These are phyloP conservation scores for Phaeotremella fagi DNA, from an alignment of 768 basidiomycete species.

Conservation along the genomic window DNA sequence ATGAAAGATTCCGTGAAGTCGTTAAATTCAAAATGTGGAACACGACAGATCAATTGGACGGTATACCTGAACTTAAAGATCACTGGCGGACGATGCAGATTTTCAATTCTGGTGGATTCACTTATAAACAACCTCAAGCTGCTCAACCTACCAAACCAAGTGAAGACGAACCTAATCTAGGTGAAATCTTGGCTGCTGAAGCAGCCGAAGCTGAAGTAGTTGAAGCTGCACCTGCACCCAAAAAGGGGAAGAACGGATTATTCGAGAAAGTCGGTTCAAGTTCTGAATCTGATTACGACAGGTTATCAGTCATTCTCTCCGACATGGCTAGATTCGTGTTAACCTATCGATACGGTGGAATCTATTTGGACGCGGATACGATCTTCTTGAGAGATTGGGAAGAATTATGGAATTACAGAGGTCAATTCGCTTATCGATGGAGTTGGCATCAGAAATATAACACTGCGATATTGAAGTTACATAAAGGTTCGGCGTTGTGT, in stretches of 20 bases:
- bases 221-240: constrained; percentile 14
- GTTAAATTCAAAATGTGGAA: constrained; percentile 98
- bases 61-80: constrained; percentile 77
- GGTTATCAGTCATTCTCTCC: constrained; percentile 84
- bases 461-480: constrained; percentile 90
- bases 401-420: constrained; percentile 93
- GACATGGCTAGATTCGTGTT: constrained; percentile 97
- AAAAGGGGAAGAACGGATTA: constrained; percentile 54
- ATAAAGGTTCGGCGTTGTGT: constrained; percentile 85
- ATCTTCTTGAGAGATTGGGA: constrained; percentile 97
- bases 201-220: constrained; percentile 27
- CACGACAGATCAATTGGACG: constrained; percentile 93
- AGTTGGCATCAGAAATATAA: constrained; percentile 88
- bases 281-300: constrained; percentile 79
- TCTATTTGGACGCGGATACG: constrained; percentile 95
- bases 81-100: constrained; percentile 82
- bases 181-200: constrained; percentile 26
- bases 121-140: constrained; percentile 34
- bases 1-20: constrained; percentile 82
- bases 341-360: constrained; percentile 93
- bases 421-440: constrained; percentile 97
- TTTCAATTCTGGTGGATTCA: constrained; percentile 61
- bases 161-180: constrained; percentile 23
- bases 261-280: constrained; percentile 83
- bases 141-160: constrained; percentile 13